Conservation (phyloP, 495 filamentous ascomycete genomes). For the Talaromyces ruber region DNA sequence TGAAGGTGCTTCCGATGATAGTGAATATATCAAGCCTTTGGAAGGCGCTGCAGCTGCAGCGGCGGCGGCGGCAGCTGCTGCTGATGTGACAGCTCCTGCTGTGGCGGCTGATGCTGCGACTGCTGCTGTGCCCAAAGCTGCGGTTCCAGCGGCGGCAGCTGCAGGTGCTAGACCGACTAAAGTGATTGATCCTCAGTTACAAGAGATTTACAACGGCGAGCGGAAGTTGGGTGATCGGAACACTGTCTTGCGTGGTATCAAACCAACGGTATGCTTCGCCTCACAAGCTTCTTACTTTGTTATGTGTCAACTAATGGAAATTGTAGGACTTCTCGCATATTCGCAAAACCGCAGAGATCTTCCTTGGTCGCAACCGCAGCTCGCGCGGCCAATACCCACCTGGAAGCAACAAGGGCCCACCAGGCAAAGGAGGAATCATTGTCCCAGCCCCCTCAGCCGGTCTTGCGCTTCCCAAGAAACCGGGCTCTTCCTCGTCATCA, state of each 20-base stretch:
- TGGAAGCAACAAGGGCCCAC: constrained; percentile 30
- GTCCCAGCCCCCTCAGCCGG: constrained; percentile 35
- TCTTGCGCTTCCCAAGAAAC: constrained; percentile 20
- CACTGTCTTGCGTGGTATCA: constrained; percentile 76
- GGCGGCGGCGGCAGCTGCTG: constrained; percentile 30
- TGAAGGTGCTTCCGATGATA: constrained; percentile 78
- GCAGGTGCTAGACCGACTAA: constrained; percentile 39
- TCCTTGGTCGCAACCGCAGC: constrained; percentile 57
- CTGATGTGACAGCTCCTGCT: constrained; percentile 17
- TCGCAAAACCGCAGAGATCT: constrained; percentile 73
- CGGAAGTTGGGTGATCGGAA: constrained; percentile 89
- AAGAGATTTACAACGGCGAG: constrained; percentile 87
- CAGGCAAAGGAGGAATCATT: constrained; percentile 23
- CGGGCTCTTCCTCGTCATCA: constrained; percentile 20
- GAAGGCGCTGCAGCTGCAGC: constrained; percentile 44
- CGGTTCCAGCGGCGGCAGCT: constrained; percentile 40
- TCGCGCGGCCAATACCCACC: constrained; percentile 35
- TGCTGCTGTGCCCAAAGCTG: constrained; percentile 33
- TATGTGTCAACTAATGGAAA: neutral
- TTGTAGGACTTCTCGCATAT: constrained; percentile 88
- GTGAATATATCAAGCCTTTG: constrained; percentile 83
- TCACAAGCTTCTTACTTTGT: neutral
- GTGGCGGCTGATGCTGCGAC: constrained; percentile 30
- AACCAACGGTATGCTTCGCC: constrained; percentile 65
- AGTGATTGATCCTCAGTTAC: constrained; percentile 69